Conservation (phyloP, 495 filamentous ascomycete species). For the Diplogelasinospora grovesii region DNA sequence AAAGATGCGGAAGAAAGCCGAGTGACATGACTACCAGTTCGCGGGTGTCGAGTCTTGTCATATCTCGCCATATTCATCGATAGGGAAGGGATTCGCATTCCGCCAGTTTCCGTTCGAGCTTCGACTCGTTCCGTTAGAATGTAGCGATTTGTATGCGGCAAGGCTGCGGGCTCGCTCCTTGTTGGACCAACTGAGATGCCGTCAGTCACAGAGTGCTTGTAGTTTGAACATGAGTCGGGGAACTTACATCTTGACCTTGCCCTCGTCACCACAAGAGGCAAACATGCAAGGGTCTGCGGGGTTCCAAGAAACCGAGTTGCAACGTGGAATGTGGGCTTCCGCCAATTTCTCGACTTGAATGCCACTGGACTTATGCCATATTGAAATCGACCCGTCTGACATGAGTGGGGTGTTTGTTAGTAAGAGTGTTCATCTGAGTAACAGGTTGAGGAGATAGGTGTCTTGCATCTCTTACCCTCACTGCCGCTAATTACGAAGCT, state of each 20-base stretch:
- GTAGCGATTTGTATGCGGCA: background rate
- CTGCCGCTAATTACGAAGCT: conserved; percentile 87
- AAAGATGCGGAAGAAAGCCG: too few relatives aligned
- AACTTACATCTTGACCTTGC: conserved; percentile 75
- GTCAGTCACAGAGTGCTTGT: background rate
- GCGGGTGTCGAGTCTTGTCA: too few relatives aligned
- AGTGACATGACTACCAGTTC: too few relatives aligned
- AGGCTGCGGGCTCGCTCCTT: conserved; percentile 11
- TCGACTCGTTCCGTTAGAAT: conserved; percentile 10
- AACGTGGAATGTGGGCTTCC: conserved; percentile 68
- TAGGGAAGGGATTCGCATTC: too few relatives aligned
- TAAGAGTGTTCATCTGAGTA: background rate
- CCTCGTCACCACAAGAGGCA: conserved; percentile 86
- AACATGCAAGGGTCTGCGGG: conserved; percentile 77
- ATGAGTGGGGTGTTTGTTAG: background rate
- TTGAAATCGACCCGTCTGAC: conserved; percentile 76
- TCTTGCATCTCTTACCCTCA: conserved; percentile 79
- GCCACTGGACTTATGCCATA: conserved; percentile 86
- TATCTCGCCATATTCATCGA: too few relatives aligned
- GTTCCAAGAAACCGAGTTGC: conserved; percentile 92
- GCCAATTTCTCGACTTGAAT: conserved; percentile 64
- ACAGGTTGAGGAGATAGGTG: background rate
- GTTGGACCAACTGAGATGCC: conserved; percentile 20
- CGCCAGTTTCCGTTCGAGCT: background rate
- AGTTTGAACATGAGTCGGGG: too few relatives aligned